These are phyloP conservation scores for Pontederia paniculata DNA, from an alignment of 176 grass and related monocot species.

Conservation along the genomic window DNA sequence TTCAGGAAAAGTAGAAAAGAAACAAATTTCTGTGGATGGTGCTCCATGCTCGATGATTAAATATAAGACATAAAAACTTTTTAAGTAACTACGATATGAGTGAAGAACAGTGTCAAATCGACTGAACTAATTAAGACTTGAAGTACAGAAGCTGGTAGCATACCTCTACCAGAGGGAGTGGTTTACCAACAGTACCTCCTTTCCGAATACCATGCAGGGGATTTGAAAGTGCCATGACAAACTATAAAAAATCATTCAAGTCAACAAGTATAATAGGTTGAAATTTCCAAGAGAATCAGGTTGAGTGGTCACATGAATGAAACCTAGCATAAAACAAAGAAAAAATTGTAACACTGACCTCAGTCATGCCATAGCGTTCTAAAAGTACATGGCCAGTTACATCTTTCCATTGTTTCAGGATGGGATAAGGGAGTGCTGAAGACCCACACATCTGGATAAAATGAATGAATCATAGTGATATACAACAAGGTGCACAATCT, in stretches of 20 bases:
- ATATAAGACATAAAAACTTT: too few species aligned
- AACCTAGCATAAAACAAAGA: background rate
- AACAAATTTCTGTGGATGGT: too few species aligned
- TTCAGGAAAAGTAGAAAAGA: too few species aligned
- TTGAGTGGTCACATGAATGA: background rate
- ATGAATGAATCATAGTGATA: too few species aligned
- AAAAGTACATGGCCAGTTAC: conserved; percentile 78
- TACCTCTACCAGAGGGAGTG: conserved; percentile 83
- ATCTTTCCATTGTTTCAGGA: conserved; percentile 89
- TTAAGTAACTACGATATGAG: too few species aligned
- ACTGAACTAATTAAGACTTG: background rate
- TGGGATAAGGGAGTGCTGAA: conserved; percentile 85
- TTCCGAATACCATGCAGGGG: conserved; percentile 73
- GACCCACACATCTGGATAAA: conserved; percentile 83
- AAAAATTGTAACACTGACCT: conserved; percentile 47
- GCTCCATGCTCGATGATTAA: background rate
- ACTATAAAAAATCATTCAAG: conserved; percentile 44
- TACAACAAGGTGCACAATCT: too few species aligned
- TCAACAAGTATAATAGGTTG: conserved; percentile 5
- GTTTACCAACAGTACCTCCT: conserved; percentile 80
- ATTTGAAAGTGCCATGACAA: conserved; percentile 95
- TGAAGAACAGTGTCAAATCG: too few species aligned
- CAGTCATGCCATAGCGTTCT: conserved; percentile 97
- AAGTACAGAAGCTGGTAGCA: conserved; percentile 5
- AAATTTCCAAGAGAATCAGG: background rate